These are phyloP conservation scores for Ordospora colligata DNA, from an alignment of 371 early-diverging fungal species.

Conservation along the genomic window DNA sequence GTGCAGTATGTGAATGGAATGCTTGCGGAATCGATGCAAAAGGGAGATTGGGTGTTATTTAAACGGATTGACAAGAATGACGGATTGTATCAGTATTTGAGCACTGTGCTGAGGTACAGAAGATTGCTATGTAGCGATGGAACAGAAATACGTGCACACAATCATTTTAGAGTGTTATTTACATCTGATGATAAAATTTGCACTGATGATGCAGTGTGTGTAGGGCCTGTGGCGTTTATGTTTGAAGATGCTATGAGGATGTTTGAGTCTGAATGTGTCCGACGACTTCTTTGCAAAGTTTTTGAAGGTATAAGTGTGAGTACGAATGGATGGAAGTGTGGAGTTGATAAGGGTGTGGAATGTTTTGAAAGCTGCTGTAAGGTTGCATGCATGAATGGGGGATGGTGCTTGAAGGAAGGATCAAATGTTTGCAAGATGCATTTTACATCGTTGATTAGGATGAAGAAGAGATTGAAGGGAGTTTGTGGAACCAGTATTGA, in stretches of 20 bases:
- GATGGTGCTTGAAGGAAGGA: slow-evolving; percentile 1
- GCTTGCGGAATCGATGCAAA: slow-evolving; percentile 74
- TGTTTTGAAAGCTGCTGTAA: background rate
- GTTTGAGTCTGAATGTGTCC: background rate
- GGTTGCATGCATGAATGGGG: background rate
- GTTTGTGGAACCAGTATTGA: background rate
- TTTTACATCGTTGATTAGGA: background rate
- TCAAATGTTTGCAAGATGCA: slow-evolving; percentile 10
- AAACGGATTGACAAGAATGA: slow-evolving; percentile 81
- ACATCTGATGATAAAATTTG: slow-evolving; percentile 20
- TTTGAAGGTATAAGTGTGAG: background rate
- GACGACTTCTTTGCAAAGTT: background rate
- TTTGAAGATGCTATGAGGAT: background rate
- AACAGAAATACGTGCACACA: slow-evolving; percentile 7
- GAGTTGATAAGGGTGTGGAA: background rate
- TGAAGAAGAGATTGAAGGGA: background rate
- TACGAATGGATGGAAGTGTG: background rate
- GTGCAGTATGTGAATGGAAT: slow-evolving; percentile 84
- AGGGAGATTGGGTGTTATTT: slow-evolving; percentile 84
- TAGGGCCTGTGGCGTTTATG: slow-evolving; percentile 36
- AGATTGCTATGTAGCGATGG: slow-evolving; percentile 9
- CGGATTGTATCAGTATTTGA: slow-evolving; percentile 30
- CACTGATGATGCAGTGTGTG: slow-evolving; percentile 14
- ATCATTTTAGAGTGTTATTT: slow-evolving; percentile 39
- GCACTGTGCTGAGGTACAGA: slow-evolving; percentile 29